Percentiles rank a stretch among this genome's conserved stretches.
Conservation (phyloP, 495 filamentous ascomycete species). For the Aspergillus nanangensis region DNA sequence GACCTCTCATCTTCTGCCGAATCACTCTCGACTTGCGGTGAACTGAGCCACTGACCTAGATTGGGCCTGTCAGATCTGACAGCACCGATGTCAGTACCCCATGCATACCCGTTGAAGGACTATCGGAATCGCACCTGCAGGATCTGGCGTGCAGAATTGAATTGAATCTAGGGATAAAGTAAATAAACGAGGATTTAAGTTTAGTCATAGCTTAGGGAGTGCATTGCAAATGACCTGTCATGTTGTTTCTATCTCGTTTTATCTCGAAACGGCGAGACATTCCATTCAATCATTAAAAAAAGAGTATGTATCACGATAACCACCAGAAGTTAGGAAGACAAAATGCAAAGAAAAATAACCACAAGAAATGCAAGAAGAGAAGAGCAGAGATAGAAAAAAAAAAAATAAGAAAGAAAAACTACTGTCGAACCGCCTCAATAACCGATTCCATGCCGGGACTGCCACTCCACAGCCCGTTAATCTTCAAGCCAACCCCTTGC, state of each 20-base stretch:
- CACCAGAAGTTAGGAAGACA: background rate
- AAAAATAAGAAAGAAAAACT: background rate
- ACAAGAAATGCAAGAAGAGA: background rate
- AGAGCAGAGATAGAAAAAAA: background rate
- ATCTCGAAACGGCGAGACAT: background rate
- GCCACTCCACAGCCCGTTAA: conserved; percentile 27
- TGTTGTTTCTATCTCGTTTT: background rate
- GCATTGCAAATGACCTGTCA: background rate
- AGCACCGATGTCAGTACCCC: no score
- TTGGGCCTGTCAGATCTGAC: no score
- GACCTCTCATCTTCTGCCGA: no score
- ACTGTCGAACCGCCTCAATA: conserved; percentile 25
- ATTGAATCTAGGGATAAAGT: background rate
- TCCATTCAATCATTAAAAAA: background rate
- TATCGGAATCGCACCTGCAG: no score
- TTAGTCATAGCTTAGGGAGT: background rate
- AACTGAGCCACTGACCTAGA: no score
- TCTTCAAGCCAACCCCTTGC: conserved; percentile 27
- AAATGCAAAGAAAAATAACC: background rate
- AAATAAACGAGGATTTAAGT: background rate
- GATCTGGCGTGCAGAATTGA: no score
- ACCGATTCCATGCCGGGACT: conserved; percentile 33
- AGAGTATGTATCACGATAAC: background rate
- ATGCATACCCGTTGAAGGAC: no score
- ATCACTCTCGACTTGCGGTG: no score